Percentiles rank a stretch among this genome's conserved stretches.
These are phyloP conservation scores for Cordyceps fumosorosea DNA, from an alignment of 2,329 filamentous ascomycete species.

Conservation along the genomic window DNA sequence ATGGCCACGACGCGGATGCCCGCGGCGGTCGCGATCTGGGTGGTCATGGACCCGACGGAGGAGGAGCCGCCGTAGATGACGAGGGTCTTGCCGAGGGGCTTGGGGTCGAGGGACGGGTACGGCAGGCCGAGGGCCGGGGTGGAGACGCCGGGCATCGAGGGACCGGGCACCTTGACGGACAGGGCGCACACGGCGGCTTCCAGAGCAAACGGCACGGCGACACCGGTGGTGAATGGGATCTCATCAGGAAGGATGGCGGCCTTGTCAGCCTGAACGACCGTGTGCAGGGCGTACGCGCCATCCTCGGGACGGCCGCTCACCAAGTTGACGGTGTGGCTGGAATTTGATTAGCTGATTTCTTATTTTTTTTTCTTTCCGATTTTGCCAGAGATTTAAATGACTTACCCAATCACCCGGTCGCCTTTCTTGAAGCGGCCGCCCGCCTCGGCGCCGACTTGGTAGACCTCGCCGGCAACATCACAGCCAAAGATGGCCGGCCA, in stretches of 20 bases:
- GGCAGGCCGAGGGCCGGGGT: slow-evolving; percentile 23
- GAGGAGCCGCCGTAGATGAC: slow-evolving; percentile 42
- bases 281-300: slow-evolving; percentile 22
- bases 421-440: slow-evolving; percentile 21
- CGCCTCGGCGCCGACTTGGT: slow-evolving; percentile 20
- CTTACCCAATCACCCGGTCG: slow-evolving; percentile 20
- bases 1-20: slow-evolving; percentile 38
- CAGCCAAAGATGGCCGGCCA: slow-evolving; percentile 24
- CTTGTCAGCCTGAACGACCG: slow-evolving; percentile 18
- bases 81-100: slow-evolving; percentile 17
- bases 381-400: not conserved
- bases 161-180: slow-evolving; percentile 18
- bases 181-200: slow-evolving; percentile 23
- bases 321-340: slow-evolving; percentile 20
- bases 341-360: not conserved
- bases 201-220: slow-evolving; percentile 20
- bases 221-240: slow-evolving; percentile 17
- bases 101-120: slow-evolving; percentile 15
- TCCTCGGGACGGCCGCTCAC: slow-evolving; percentile 22
- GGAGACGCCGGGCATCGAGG: slow-evolving; percentile 21
- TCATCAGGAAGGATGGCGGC: slow-evolving; percentile 22
- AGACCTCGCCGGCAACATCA: slow-evolving; percentile 26
- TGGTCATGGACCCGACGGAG: slow-evolving; percentile 36
- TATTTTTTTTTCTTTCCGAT: not conserved
- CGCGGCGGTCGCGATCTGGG: slow-evolving; percentile 35